Evolutionary conservation across 176 grass and related monocot species (phyloP).

Genomic region (Panicum miliaceum): DNA sequence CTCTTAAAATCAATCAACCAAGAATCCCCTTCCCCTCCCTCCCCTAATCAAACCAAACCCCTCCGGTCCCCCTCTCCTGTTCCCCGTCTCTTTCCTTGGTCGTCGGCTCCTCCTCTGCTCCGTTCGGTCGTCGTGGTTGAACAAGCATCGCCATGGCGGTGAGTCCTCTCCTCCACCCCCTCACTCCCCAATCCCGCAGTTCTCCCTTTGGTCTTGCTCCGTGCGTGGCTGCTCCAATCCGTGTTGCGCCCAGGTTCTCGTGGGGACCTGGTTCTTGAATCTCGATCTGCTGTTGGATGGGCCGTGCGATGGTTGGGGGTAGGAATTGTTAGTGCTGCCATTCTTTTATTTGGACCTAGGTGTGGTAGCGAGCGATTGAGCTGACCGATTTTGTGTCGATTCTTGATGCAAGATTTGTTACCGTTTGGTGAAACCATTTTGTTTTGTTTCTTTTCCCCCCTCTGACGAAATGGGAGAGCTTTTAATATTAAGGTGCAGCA

Average conservation of each 20-base stretch:
- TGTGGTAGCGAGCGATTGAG: not conserved
- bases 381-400: not conserved
- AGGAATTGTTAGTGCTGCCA: not conserved
- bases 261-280: not conserved
- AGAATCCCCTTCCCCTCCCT: not conserved
- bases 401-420: not conserved
- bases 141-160: not conserved
- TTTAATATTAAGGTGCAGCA: not conserved
- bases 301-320: not conserved
- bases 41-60: not conserved
- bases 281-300: not conserved
- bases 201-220: no score
- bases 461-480: no score
- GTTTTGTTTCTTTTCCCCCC: no score
- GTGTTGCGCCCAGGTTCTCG: not conserved
- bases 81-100: no score
- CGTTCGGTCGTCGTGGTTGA: no score
- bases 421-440: not conserved
- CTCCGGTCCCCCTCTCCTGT: no score
- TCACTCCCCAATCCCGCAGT: not conserved
- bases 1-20: not conserved
- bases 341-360: not conserved
- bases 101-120: no score
- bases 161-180: not conserved
- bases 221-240: not conserved